Percentiles rank a stretch among this genome's conserved stretches.
These are phyloP conservation scores for Pseudonectria foliicola DNA, from an alignment of 2,329 filamentous ascomycete species.

Conservation along the genomic window DNA sequence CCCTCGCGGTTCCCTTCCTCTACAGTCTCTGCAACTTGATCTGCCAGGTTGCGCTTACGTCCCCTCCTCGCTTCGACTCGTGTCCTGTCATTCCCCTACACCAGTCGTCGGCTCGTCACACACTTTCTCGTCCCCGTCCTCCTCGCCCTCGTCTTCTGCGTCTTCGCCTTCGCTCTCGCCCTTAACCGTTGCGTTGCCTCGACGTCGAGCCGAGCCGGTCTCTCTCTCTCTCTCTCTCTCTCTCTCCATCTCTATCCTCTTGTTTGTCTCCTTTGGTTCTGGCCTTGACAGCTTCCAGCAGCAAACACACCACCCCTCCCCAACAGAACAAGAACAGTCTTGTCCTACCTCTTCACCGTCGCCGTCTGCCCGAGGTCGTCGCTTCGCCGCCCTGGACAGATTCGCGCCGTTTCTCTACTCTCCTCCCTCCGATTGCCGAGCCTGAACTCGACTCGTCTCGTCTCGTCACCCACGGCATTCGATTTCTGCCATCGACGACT, in stretches of 20 bases:
- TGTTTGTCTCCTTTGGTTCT: slow-evolving; percentile 10
- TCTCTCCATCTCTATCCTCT: slow-evolving; percentile 11
- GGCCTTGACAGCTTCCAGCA: too few species aligned
- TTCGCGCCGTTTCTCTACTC: not conserved
- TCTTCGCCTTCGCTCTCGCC: too few species aligned
- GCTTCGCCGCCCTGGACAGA: too few species aligned
- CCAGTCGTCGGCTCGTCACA: slow-evolving; percentile 8
- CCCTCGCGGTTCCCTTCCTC: slow-evolving; percentile 7
- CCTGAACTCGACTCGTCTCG: slow-evolving; percentile 2
- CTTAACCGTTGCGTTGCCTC: slow-evolving; percentile 6
- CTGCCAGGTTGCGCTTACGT: slow-evolving; percentile 12
- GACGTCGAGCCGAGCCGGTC: slow-evolving; percentile 11
- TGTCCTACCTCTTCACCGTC: too few species aligned
- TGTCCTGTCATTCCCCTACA: slow-evolving; percentile 10
- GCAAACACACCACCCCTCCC: too few species aligned
- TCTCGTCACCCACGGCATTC: slow-evolving; percentile 5
- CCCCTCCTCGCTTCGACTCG: slow-evolving; percentile 2
- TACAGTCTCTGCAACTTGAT: slow-evolving; percentile 6
- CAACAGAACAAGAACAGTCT: too few species aligned
- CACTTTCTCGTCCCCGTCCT: slow-evolving; percentile 2
- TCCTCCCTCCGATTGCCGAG: slow-evolving; percentile 15
- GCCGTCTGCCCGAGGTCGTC: not conserved
- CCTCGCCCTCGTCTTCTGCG: too few species aligned
- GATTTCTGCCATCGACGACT: slow-evolving; percentile 8
- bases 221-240: slow-evolving; percentile 5